Percentiles rank a stretch among this genome's conserved stretches.
Conservation (phyloP, 2,329 filamentous ascomycete species). For the Nemania bipapillata region DNA sequence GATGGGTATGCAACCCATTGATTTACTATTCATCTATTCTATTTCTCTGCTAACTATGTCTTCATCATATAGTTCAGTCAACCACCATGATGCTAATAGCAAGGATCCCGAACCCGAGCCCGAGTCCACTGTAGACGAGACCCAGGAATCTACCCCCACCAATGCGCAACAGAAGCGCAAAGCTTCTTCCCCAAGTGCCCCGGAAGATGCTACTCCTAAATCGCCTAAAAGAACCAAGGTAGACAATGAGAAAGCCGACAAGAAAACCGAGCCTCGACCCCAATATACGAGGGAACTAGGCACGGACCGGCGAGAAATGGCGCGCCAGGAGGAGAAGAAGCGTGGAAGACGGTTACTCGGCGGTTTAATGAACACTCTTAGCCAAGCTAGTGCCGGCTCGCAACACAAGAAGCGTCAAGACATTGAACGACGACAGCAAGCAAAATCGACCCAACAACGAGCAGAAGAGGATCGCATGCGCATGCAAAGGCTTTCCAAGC, state of each 20-base stretch:
- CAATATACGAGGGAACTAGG: conserved; percentile 34
- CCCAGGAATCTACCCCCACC: conserved; percentile 14
- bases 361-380: conserved; percentile 79
- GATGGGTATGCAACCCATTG: conserved; percentile 37
- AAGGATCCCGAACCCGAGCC: conserved; percentile 33
- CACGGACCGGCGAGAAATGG: conserved; percentile 55
- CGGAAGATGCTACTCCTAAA: conserved; percentile 38
- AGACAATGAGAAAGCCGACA: conserved; percentile 36
- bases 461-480: conserved; percentile 75
- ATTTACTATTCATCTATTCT: conserved; percentile 3
- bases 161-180: conserved; percentile 50
- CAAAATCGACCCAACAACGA: conserved; percentile 77
- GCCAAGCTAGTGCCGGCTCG: conserved; percentile 72
- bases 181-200: conserved; percentile 42
- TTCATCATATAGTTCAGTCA: conserved; percentile 35
- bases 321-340: conserved; percentile 77
- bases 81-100: conserved; percentile 34
- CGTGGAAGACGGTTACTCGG: conserved; percentile 88
- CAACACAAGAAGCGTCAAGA: conserved; percentile 78
- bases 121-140: conserved; percentile 27
- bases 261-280: conserved; percentile 31
- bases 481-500: conserved; percentile 71
- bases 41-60: conserved; percentile 25
- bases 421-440: conserved; percentile 83
- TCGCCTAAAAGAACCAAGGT: conserved; percentile 47